Percentiles rank a stretch among this genome's conserved stretches.
Evolutionary conservation across 345 rosid species (phyloP).

Genomic region (Populus pruinosa): DNA sequence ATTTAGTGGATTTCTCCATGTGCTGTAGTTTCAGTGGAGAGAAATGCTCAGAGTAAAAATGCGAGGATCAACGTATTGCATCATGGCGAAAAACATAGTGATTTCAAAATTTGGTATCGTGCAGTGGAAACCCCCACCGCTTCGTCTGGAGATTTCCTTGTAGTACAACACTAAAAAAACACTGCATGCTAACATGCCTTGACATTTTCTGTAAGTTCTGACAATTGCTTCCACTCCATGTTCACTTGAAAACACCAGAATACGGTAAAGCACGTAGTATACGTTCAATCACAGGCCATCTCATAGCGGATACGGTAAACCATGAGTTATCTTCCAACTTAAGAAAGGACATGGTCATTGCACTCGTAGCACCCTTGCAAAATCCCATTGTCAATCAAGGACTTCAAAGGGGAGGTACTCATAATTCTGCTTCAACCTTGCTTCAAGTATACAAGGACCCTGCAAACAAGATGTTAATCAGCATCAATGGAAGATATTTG

Average conservation of each 20-base stretch:
- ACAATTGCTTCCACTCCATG: neutral
- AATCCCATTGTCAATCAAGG: constrained; percentile 1
- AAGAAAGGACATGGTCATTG: neutral
- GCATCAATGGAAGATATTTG: neutral
- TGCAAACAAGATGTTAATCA: constrained; percentile 10
- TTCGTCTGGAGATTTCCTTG: neutral
- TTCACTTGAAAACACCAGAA: neutral
- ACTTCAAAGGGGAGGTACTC: neutral
- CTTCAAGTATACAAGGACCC: constrained; percentile 20
- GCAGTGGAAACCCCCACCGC: neutral
- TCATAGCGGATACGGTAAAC: neutral
- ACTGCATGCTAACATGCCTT: neutral
- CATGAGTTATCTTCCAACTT: neutral
- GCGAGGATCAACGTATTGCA: neutral
- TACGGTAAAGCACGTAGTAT: neutral
- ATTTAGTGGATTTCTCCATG: neutral
- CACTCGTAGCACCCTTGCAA: neutral
- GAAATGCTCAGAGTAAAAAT: neutral
- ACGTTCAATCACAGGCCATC: neutral
- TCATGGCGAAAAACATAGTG: neutral
- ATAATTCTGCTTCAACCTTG: constrained; percentile 10
- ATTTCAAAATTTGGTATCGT: neutral
- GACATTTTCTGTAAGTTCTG: neutral
- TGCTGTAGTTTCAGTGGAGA: neutral
- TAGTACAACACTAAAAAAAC: neutral